Conservation (phyloP, 177 flowering plant genomes). For the Vitis hybrid region DNA sequence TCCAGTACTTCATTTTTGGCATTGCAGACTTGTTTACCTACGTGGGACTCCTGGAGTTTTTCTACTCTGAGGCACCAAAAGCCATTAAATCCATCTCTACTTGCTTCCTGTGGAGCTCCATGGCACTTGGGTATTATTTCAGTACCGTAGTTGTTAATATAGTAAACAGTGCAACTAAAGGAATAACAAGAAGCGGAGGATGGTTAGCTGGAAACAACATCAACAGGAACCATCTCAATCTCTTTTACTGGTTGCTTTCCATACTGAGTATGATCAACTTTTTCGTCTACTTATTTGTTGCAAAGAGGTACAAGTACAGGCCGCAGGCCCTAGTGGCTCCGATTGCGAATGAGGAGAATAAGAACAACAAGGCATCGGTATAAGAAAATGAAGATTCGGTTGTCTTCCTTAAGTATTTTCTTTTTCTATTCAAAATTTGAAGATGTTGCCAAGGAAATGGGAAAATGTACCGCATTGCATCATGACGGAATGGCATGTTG, state of each 20-base stretch:
- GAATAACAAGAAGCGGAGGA: constrained; percentile 29
- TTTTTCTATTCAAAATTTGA: too few species aligned
- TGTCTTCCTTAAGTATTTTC: too few species aligned
- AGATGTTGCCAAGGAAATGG: too few species aligned
- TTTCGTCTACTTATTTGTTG: constrained; percentile 37
- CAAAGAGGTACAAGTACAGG: constrained; percentile 56
- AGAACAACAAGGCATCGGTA: not conserved
- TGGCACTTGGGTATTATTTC: constrained; percentile 53
- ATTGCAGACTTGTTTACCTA: constrained; percentile 58
- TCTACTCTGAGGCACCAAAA: constrained; percentile 49
- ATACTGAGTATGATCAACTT: constrained; percentile 49
- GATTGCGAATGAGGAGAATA: not conserved
- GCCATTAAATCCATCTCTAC: constrained; percentile 41
- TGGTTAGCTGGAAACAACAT: constrained; percentile 62
- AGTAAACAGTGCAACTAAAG: constrained; percentile 45
- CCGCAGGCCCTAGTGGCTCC: constrained; percentile 11
- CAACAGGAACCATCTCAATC: constrained; percentile 51
- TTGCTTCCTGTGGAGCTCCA: constrained; percentile 47
- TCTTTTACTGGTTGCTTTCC: constrained; percentile 58
- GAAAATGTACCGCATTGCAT: too few species aligned
- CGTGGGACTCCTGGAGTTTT: constrained; percentile 57
- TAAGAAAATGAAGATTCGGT: too few species aligned
- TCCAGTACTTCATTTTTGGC: constrained; percentile 62
- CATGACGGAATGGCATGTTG: too few species aligned
- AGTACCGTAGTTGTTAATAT: constrained; percentile 53